Evolutionary conservation across 163 green algal genomes (phyloP), one percentile per base, ranked within the genome.

Genomic region (Chloroidium sp.): DNA sequence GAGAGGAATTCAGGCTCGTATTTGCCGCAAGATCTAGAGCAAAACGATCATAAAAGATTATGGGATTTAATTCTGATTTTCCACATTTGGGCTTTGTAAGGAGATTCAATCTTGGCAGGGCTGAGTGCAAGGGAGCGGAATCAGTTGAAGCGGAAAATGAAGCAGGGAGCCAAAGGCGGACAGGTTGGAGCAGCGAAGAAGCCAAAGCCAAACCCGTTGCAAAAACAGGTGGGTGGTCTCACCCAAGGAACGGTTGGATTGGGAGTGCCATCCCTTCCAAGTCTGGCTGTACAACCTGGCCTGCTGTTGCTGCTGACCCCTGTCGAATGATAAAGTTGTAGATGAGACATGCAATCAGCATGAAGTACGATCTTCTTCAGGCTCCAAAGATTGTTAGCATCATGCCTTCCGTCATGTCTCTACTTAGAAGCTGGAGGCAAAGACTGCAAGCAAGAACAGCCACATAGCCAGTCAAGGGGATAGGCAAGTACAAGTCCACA

Each of bases 61-160:
- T 6, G 6, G 10, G 6, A 72, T 72, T 6, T 72, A 77, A 61
- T 6, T n/a, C 3, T 79, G 76, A n/a, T 67, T 6, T 69, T 14
- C 57, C 76, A 77, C 13, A 69, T 6, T 4, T 62, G 76, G 4
- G 6, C 67, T 36, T 36, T 36, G 36, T 36, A 36, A 36, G 36
- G 36, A 36, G 36, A 36, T 36, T 36, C 36, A 36, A 72, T 10
- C 12, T 88, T 90, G 79, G 74, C 80, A 78, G 87, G 86, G 3
- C 79, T 95, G 75, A 92, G 85, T 74, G 90, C 92, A 0, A 74
- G 93, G 1, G 92, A 96, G 85, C 86, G 87, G 14, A 94, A 94
- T 78, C 83, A 86, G 80, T 84, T 93, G 59, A 93, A 94, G 82
- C 88, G 90, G 79, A 93, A 93, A 82, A 85, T 86, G 74, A 90